Evolutionary conservation across 768 basidiomycete species (phyloP).

Genomic region (Naematelia aurantialba): DNA sequence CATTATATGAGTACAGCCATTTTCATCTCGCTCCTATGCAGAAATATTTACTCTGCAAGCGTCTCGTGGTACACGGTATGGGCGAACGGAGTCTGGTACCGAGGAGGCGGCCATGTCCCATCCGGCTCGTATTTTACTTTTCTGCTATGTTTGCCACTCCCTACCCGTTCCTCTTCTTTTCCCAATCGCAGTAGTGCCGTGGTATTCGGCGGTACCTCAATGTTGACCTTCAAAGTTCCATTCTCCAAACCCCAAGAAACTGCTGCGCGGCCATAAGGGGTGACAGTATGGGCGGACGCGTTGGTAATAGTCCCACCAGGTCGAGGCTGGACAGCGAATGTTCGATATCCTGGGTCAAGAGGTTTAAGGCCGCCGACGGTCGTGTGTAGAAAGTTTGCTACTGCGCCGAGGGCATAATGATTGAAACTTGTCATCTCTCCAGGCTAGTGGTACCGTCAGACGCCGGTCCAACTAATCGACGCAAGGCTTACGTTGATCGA

Average conservation of each 20-base stretch:
- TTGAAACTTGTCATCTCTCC: constrained; percentile 47
- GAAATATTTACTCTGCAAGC: background rate
- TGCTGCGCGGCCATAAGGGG: constrained; percentile 11
- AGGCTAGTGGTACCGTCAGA: constrained; percentile 8
- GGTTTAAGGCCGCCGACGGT: constrained; percentile 18
- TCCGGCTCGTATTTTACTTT: background rate
- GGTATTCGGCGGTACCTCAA: constrained; percentile 19
- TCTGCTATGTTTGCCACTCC: background rate
- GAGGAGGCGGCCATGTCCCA: background rate
- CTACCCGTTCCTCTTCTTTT: background rate
- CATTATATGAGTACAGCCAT: too few relatives aligned
- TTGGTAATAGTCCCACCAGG: constrained; percentile 22
- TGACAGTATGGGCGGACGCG: constrained; percentile 7
- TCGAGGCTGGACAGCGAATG: constrained; percentile 13
- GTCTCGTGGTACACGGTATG: background rate
- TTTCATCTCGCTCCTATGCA: too few relatives aligned
- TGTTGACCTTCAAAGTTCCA: constrained; percentile 9
- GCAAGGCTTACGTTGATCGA: constrained; percentile 26
- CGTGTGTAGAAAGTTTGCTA: constrained; percentile 25
- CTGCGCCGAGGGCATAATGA: constrained; percentile 42
- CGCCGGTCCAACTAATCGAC: background rate
- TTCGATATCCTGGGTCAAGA: constrained; percentile 17
- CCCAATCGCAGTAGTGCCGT: background rate
- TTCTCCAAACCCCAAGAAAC: constrained; percentile 13
- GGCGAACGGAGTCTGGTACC: background rate